These are phyloP conservation scores for Venturia pyrina DNA, from an alignment of 2,329 filamentous ascomycete genomes.

Conservation along the genomic window DNA sequence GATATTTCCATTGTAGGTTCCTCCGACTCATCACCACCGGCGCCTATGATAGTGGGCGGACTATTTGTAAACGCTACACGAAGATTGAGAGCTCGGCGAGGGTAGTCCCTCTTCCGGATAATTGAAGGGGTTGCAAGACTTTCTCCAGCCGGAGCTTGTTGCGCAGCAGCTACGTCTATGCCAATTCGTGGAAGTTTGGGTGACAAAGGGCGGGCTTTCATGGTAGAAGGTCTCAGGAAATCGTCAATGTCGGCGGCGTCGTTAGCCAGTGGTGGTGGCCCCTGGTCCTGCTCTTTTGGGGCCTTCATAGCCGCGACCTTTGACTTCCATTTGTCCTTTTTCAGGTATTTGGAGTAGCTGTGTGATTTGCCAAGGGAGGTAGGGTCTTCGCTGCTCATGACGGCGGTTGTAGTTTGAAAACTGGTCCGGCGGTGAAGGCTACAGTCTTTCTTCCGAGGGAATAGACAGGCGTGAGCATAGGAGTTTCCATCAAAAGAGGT, in stretches of 20 bases:
- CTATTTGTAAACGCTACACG: conserved; percentile 64
- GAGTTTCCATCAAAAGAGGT: not conserved
- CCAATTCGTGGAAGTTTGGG: conserved; percentile 31
- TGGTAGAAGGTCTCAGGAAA: conserved; percentile 46
- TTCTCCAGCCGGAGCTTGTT: conserved; percentile 31
- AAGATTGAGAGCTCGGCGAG: conserved; percentile 29
- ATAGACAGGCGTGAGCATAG: not conserved
- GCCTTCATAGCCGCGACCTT: conserved; percentile 5
- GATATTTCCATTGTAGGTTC: conserved; percentile 63
- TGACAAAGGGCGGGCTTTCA: conserved; percentile 26
- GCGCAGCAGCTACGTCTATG: conserved; percentile 40
- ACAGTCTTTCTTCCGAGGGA: not conserved
- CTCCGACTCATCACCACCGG: conserved; percentile 81
- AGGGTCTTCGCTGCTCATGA: not conserved
- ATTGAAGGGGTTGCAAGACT: conserved; percentile 14
- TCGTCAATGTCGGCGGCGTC: conserved; percentile 42
- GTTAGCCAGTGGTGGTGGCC: conserved; percentile 20
- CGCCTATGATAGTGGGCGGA: conserved; percentile 73
- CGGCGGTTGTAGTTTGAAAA: not conserved
- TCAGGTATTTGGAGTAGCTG: conserved; percentile 25
- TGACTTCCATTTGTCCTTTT: conserved; percentile 35
- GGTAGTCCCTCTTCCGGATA: conserved; percentile 10
- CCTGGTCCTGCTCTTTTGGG: conserved; percentile 23
- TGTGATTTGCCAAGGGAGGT: conserved; percentile 3
- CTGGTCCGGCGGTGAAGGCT: not conserved